Conservation (phyloP, 306 rosid species). For the Rosa persica region DNA sequence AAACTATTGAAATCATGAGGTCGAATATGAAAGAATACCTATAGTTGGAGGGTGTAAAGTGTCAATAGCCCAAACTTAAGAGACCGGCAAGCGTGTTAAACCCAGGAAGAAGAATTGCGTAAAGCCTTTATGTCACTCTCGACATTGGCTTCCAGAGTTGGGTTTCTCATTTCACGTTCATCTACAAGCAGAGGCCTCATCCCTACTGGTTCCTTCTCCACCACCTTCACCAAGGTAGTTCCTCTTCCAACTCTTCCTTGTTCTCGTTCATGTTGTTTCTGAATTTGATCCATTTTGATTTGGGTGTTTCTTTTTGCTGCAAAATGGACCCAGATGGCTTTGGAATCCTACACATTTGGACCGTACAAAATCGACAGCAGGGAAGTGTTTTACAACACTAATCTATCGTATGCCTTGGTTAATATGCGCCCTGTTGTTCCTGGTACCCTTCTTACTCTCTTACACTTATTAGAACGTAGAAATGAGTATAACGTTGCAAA, state of each 20-base stretch:
- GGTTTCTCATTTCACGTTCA: conserved; percentile 3
- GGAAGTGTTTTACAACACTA: conserved; percentile 74
- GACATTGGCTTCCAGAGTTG: not conserved
- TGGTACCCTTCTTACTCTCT: conserved; percentile 40
- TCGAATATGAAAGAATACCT: not conserved
- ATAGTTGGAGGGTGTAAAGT: not conserved
- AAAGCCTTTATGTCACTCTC: not conserved
- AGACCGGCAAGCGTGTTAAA: not conserved
- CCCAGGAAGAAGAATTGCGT: not conserved
- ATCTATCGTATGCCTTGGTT: conserved; percentile 77
- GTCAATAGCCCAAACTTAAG: not conserved
- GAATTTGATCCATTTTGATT: not conserved
- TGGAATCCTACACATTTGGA: conserved; percentile 60
- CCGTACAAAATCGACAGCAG: conserved; percentile 61
- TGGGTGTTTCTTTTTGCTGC: not conserved
- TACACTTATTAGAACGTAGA: not conserved
- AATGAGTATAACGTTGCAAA: conserved; percentile 7
- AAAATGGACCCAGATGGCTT: conserved; percentile 52
- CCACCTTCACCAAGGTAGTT: conserved; percentile 3
- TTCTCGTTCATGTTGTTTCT: not conserved
- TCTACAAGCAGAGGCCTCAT: not conserved
- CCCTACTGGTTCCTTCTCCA: not conserved
- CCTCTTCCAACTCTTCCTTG: not conserved
- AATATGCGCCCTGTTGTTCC: conserved; percentile 91
- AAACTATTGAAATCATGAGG: not conserved